phyloP scores from a whole-genome alignment of 306 rosid species.

The Albizia julibrissin region DNA sequence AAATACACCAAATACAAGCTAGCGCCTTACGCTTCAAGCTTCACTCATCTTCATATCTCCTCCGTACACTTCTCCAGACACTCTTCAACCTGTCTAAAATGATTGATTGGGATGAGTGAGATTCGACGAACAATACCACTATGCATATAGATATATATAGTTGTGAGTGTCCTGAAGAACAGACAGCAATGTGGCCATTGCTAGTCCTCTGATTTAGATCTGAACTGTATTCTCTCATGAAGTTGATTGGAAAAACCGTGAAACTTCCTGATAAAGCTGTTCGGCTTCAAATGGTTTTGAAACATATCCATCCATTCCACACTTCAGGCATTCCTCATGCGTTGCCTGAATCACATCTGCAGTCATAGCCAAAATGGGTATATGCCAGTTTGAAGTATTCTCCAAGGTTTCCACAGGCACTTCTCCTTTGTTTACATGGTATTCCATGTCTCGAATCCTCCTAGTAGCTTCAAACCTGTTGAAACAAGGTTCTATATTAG shows the following conservation, averaged over 20 bases:
- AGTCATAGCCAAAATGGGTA: constrained; percentile 95
- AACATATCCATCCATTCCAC: constrained; percentile 94
- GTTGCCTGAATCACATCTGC: constrained; percentile 97
- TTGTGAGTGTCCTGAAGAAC: constrained; percentile 39
- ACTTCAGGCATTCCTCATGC: constrained; percentile 64
- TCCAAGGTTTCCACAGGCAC: constrained; percentile 38
- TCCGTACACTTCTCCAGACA: too few species aligned
- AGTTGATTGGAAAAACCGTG: constrained; percentile 59
- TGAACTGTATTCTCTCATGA: constrained; percentile 42
- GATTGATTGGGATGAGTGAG: too few species aligned
- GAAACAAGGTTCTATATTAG: constrained; percentile 12
- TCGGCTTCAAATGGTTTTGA: constrained; percentile 97
- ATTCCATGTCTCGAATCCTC: constrained; percentile 65
- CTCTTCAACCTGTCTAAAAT: too few species aligned
- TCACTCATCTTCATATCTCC: too few species aligned
- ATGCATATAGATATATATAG: constrained; percentile 37
- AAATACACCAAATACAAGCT: too few species aligned
- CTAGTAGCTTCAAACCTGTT: constrained; percentile 80
- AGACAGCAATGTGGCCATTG: constrained; percentile 30
- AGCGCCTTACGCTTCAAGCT: too few species aligned
- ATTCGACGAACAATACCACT: too few species aligned
- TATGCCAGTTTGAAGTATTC: constrained; percentile 49
- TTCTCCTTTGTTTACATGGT: constrained; percentile 46
- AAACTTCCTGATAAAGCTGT: constrained; percentile 88
- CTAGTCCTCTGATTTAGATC: constrained; percentile 30